Conservation (phyloP, 306 rosid species). For the Coriaria nepalensis region DNA sequence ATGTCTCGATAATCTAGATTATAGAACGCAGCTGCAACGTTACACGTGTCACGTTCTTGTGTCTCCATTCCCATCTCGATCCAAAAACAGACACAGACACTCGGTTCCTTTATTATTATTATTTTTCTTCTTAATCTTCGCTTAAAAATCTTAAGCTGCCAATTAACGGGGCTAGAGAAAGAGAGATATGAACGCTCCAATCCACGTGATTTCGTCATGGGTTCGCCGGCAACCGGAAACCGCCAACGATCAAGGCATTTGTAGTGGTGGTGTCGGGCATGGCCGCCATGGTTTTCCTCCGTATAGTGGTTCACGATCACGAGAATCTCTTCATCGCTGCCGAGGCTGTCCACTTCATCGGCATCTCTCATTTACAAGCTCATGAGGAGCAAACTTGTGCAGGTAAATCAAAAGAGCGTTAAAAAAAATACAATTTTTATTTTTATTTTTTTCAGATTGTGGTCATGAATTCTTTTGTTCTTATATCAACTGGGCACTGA, state of each 20-base stretch:
- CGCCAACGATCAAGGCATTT: slow-evolving; percentile 50
- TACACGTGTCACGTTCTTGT: background rate
- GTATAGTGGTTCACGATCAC: slow-evolving; percentile 52
- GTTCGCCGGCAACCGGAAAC: slow-evolving; percentile 52
- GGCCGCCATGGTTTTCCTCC: slow-evolving; percentile 29
- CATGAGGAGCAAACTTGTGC: slow-evolving; percentile 53
- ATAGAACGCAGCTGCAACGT: background rate
- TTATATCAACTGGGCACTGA: no score
- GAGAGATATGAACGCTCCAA: slow-evolving; percentile 33
- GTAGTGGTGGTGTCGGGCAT: slow-evolving; percentile 28
- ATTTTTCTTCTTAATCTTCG: background rate
- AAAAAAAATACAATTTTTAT: background rate
- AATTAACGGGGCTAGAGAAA: background rate
- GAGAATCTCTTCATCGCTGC: slow-evolving; percentile 51
- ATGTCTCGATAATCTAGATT: no score
- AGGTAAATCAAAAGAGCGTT: slow-evolving; percentile 16
- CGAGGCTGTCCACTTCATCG: slow-evolving; percentile 56
- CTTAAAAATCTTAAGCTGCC: background rate
- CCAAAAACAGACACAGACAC: background rate
- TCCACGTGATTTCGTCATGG: slow-evolving; percentile 45
- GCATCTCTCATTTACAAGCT: slow-evolving; percentile 57
- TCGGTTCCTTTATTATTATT: no score
- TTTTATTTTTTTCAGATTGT: background rate
- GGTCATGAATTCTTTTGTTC: slow-evolving; percentile 2
- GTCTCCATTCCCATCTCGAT: background rate